Conservation (phyloP, 2,329 filamentous ascomycete species). For the Paecilomyces dactylethromorphus region DNA sequence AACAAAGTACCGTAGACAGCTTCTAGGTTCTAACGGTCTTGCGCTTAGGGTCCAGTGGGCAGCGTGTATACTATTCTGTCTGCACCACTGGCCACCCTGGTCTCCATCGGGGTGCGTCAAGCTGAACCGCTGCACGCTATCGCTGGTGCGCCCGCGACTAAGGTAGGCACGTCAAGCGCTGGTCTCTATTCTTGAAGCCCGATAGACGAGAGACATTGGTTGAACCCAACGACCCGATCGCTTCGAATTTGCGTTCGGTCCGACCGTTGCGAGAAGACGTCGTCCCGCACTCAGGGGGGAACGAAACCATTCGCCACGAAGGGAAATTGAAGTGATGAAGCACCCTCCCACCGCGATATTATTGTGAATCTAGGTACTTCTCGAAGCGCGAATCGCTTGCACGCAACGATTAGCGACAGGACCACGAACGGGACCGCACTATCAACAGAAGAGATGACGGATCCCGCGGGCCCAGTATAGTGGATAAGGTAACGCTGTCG, state of each 20-base stretch:
- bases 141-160: neutral
- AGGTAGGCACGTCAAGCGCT: neutral
- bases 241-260: neutral
- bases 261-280: neutral
- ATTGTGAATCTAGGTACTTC: neutral
- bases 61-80: neutral
- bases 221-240: neutral
- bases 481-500: conserved; percentile 6
- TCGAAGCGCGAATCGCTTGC: neutral
- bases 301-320: neutral
- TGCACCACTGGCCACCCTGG: neutral
- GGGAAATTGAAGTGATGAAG: neutral
- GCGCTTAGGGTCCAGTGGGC: neutral
- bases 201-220: neutral
- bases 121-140: neutral
- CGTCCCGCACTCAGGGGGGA: neutral
- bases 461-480: neutral
- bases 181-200: neutral
- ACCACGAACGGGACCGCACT: neutral
- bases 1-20: neutral
- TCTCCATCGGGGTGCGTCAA: neutral
- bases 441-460: neutral
- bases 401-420: neutral
- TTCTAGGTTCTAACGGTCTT: neutral
- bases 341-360: no score